These are phyloP conservation scores for Botryotinia globosa DNA, from an alignment of 2,329 filamentous ascomycete species.

Conservation along the genomic window DNA sequence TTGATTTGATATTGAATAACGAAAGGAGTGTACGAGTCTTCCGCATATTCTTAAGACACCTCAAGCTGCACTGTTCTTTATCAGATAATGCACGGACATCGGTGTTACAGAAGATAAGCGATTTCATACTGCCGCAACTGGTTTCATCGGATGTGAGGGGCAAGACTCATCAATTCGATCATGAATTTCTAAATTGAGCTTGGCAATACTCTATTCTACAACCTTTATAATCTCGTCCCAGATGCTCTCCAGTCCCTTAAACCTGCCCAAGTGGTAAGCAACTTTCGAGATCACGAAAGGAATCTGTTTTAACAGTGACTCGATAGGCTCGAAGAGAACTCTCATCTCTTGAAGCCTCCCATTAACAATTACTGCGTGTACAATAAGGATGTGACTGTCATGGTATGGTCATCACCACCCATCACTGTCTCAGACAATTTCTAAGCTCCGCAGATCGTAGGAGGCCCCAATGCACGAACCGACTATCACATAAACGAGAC, in stretches of 20 bases:
- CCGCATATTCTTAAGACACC: background rate
- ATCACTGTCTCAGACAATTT: slow-evolving; percentile 6
- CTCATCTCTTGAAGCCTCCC: slow-evolving; percentile 78
- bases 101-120: background rate
- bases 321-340: slow-evolving; percentile 84
- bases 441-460: slow-evolving; percentile 65
- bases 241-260: slow-evolving; percentile 35
- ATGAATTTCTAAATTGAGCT: background rate
- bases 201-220: background rate
- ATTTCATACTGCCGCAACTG: background rate
- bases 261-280: slow-evolving; percentile 38
- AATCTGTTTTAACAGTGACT: slow-evolving; percentile 10
- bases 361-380: slow-evolving; percentile 98
- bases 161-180: background rate
- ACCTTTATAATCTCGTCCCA: background rate
- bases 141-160: background rate
- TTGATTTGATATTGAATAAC: background rate
- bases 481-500: slow-evolving; percentile 99
- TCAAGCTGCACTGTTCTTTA: background rate
- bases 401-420: slow-evolving; percentile 49
- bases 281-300: background rate
- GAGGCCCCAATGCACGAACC: slow-evolving; percentile 90
- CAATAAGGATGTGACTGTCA: slow-evolving; percentile 77
- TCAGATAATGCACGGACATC: background rate
- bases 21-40: background rate